These are phyloP conservation scores for Arachis hypogaea DNA, from an alignment of 306 rosid species.

Conservation along the genomic window DNA sequence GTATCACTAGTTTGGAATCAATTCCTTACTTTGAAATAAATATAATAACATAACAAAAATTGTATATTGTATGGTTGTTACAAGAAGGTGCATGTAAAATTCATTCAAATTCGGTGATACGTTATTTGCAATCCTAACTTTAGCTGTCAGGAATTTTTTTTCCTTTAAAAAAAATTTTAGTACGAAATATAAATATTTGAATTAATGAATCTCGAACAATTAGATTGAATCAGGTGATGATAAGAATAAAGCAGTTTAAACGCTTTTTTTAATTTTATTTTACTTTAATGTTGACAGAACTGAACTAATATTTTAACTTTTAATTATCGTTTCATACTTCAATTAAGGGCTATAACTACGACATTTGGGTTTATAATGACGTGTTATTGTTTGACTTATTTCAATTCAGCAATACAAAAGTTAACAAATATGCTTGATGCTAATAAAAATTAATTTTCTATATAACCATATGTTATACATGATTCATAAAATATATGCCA, in stretches of 20 bases:
- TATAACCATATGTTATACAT: background rate
- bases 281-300: too few species aligned
- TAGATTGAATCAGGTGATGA: too few species aligned
- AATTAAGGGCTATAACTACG: background rate
- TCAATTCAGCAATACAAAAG: background rate
- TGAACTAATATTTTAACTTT: too few species aligned
- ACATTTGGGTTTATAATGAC: background rate
- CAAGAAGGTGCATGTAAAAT: background rate
- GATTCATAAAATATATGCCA: background rate
- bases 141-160: too few species aligned
- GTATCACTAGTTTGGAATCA: background rate
- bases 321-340: background rate
- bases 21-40: background rate
- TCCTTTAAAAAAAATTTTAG: too few species aligned
- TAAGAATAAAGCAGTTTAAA: too few species aligned
- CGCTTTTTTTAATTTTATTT: too few species aligned
- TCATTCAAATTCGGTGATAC: too few species aligned
- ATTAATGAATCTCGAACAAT: too few species aligned
- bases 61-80: background rate
- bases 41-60: background rate
- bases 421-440: background rate
- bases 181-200: too few species aligned
- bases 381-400: background rate
- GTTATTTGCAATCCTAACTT: background rate
- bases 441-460: background rate